A percentile compares a stretch with the other conserved stretches of the same genome.
Conservation (phyloP, 2,329 filamentous ascomycete species). For the Mariannaea sp. region DNA sequence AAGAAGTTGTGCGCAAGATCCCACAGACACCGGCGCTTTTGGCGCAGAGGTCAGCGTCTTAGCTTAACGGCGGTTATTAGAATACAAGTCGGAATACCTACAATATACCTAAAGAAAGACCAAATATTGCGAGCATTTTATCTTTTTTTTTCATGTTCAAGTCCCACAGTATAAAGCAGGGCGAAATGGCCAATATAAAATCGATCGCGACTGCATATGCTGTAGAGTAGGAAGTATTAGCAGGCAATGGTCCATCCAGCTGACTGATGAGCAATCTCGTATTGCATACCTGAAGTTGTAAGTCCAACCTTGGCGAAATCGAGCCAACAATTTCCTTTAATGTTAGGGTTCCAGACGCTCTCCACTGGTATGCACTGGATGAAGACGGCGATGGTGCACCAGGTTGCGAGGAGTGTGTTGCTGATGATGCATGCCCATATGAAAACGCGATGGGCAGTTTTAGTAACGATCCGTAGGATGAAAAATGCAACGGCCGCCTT, state of each 20-base stretch:
- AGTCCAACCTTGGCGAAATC: conserved; percentile 19
- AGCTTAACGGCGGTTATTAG: background rate
- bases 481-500: conserved; percentile 23
- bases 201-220: conserved; percentile 29
- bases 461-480: conserved; percentile 36
- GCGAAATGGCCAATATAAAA: conserved; percentile 29
- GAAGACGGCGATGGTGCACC: conserved; percentile 15
- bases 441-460: conserved; percentile 29
- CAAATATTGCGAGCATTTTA: conserved; percentile 35
- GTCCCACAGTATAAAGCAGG: conserved; percentile 36
- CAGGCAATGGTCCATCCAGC: too few species aligned
- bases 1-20: conserved; percentile 17
- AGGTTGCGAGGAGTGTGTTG: background rate
- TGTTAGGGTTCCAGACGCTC: conserved; percentile 29
- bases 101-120: conserved; percentile 38
- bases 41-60: background rate
- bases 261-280: background rate
- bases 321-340: conserved; percentile 30
- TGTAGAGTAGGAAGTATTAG: background rate
- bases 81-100: conserved; percentile 19
- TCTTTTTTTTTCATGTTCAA: conserved; percentile 37
- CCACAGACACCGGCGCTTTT: conserved; percentile 24
- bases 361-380: conserved; percentile 35
- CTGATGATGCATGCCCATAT: conserved; percentile 33
- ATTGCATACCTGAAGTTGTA: conserved; percentile 14